phyloP scores from a whole-genome alignment of 2,329 filamentous ascomycete genomes.

The Microsporum audouinii region DNA sequence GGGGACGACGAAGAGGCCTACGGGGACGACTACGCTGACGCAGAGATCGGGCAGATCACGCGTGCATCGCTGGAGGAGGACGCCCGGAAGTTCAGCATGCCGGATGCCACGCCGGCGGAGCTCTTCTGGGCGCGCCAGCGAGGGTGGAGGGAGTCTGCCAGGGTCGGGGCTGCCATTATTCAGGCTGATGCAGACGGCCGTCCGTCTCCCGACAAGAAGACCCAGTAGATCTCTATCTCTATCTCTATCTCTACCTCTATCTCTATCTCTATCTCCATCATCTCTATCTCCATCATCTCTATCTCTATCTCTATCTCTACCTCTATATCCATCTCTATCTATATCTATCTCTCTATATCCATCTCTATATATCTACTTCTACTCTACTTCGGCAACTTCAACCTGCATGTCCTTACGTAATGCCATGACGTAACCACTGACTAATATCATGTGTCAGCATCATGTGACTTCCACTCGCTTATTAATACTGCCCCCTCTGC shows the following conservation, averaged over 20 bases:
- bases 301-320: not conserved
- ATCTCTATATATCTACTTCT: too few relatives aligned
- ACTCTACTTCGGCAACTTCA: too few relatives aligned
- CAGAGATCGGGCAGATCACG: conserved; percentile 28
- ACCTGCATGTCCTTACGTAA: too few relatives aligned
- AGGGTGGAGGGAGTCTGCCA: conserved; percentile 33
- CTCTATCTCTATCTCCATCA: not conserved
- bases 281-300: not conserved
- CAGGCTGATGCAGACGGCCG: conserved; percentile 18
- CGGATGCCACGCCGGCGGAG: conserved; percentile 24
- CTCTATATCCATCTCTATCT: too few relatives aligned
- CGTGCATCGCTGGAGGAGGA: conserved; percentile 34
- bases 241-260: not conserved
- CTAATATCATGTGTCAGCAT: not conserved
- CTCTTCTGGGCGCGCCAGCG: conserved; percentile 37
- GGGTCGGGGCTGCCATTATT: conserved; percentile 33
- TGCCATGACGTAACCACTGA: too few relatives aligned
- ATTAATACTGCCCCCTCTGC: not conserved
- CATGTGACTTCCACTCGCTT: not conserved
- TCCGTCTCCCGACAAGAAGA: not conserved
- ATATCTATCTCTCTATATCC: too few relatives aligned
- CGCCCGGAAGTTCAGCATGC: conserved; percentile 26
- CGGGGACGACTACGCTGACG: conserved; percentile 28
- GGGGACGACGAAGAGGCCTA: conserved; percentile 24
- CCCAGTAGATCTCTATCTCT: not conserved